phyloP scores from a whole-genome alignment of 805 yeast species.

The Komagataella populi region DNA sequence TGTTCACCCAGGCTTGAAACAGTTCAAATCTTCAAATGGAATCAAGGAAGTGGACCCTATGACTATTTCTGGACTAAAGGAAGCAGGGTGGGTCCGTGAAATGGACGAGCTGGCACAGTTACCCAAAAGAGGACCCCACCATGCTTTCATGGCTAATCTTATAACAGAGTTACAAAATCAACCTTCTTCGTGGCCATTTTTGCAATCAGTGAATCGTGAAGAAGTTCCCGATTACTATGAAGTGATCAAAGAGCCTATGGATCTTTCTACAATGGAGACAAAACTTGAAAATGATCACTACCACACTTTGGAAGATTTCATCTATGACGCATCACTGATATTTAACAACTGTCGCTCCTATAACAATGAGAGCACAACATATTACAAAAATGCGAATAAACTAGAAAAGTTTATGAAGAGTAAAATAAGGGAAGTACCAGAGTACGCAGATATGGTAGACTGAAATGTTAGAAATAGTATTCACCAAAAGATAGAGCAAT shows the following conservation, averaged over 20 bases:
- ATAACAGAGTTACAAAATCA: conserved; percentile 84
- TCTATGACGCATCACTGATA: conserved; percentile 76
- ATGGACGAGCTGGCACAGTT: conserved; percentile 94
- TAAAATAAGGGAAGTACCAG: conserved; percentile 83
- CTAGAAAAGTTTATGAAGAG: conserved; percentile 78
- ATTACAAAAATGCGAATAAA: conserved; percentile 88
- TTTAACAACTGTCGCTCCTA: conserved; percentile 87
- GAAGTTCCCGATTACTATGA: conserved; percentile 96
- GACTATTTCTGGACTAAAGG: conserved; percentile 79
- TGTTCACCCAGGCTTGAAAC: conserved; percentile 68
- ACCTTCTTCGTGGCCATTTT: conserved; percentile 97
- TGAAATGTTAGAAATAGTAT: neutral
- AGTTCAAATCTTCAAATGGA: conserved; percentile 35
- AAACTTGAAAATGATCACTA: conserved; percentile 87
- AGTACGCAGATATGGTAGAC: conserved; percentile 73
- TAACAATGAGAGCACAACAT: conserved; percentile 89
- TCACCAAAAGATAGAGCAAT: neutral
- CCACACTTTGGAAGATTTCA: conserved; percentile 79
- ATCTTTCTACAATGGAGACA: conserved; percentile 86
- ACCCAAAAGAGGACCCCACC: conserved; percentile 91
- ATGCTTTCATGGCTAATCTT: conserved; percentile 82
- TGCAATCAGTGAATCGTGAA: conserved; percentile 81
- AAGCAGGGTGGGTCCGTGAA: conserved; percentile 96
- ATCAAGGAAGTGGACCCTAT: conserved; percentile 60
- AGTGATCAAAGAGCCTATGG: conserved; percentile 97